Evolutionary conservation across 2,329 filamentous ascomycete genomes (phyloP).

Genomic region (Aspergillus caelatus): DNA sequence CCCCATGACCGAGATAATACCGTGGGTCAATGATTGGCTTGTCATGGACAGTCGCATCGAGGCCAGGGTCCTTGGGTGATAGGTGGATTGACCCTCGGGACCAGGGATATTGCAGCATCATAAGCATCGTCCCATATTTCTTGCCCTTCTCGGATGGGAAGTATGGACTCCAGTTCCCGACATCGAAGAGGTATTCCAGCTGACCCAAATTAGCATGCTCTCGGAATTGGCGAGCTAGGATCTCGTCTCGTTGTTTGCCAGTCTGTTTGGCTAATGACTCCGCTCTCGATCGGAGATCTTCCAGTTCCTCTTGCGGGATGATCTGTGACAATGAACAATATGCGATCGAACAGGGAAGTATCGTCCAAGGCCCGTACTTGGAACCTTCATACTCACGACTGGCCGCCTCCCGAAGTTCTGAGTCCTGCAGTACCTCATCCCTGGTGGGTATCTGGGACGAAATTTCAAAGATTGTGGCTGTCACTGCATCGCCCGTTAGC

Average conservation of each 20-base stretch:
- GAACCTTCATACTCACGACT: slow-evolving; percentile 18
- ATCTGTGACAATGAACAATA: slow-evolving; percentile 22
- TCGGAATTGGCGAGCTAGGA: slow-evolving; percentile 19
- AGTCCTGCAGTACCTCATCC: slow-evolving; percentile 18
- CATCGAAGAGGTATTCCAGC: slow-evolving; percentile 54
- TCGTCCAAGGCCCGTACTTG: slow-evolving; percentile 20
- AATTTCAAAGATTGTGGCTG: slow-evolving; percentile 36
- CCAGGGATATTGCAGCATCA: slow-evolving; percentile 57
- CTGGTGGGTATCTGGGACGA: slow-evolving; percentile 16
- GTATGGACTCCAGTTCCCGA: slow-evolving; percentile 52
- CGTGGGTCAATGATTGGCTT: slow-evolving; percentile 46
- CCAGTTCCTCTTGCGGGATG: slow-evolving; percentile 1
- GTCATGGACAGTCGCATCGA: slow-evolving; percentile 22
- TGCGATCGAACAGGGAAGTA: slow-evolving; percentile 25
- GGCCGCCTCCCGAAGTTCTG: slow-evolving; percentile 13
- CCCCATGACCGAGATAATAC: slow-evolving; percentile 50
- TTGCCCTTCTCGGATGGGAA: slow-evolving; percentile 39
- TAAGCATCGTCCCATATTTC: slow-evolving; percentile 53
- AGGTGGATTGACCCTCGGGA: slow-evolving; percentile 55
- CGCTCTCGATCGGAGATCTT: slow-evolving; percentile 7
- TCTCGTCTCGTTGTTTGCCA: slow-evolving; percentile 10
- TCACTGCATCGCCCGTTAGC: slow-evolving; percentile 13
- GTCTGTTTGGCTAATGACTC: slow-evolving; percentile 8
- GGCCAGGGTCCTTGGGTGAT: slow-evolving; percentile 12
- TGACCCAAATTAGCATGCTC: slow-evolving; percentile 40